Conservation (phyloP, 345 rosid species). For the Gossypium anomalum region DNA sequence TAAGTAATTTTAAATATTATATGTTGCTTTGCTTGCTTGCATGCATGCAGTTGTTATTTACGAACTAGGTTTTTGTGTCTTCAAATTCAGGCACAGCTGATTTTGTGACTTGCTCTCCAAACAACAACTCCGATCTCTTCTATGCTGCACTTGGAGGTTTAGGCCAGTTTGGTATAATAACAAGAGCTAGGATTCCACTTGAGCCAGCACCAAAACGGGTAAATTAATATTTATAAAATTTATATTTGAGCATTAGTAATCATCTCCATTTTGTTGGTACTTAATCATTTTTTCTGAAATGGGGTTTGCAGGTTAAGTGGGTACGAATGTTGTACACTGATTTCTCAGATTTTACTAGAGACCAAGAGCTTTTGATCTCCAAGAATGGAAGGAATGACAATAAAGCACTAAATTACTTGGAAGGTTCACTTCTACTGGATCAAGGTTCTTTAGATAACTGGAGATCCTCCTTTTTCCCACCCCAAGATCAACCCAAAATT, state of each 20-base stretch:
- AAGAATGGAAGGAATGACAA: constrained; percentile 34
- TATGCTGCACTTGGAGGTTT: constrained; percentile 69
- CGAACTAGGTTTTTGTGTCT: not conserved
- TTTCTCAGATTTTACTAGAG: constrained; percentile 53
- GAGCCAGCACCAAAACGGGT: constrained; percentile 64
- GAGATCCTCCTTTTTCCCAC: constrained; percentile 65
- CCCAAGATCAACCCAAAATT: constrained; percentile 47
- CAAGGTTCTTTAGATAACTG: constrained; percentile 51
- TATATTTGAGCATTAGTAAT: not conserved
- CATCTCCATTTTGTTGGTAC: not conserved
- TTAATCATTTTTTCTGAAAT: not conserved
- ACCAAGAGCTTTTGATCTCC: constrained; percentile 63
- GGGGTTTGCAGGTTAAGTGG: constrained; percentile 56
- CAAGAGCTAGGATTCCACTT: constrained; percentile 67
- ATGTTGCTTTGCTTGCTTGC: constrained; percentile 11
- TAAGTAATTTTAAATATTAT: not conserved
- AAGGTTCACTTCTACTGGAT: constrained; percentile 60
- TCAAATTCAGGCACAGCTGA: constrained; percentile 57
- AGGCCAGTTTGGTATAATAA: constrained; percentile 82
- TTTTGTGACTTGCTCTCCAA: constrained; percentile 48
- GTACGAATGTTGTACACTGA: constrained; percentile 63
- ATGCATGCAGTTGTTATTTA: constrained; percentile 17
- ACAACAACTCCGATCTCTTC: constrained; percentile 52
- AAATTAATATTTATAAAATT: not conserved
- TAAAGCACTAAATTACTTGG: constrained; percentile 48